Conservation (phyloP, 2,329 filamentous ascomycete species). For the Calonectria hawksworthii region DNA sequence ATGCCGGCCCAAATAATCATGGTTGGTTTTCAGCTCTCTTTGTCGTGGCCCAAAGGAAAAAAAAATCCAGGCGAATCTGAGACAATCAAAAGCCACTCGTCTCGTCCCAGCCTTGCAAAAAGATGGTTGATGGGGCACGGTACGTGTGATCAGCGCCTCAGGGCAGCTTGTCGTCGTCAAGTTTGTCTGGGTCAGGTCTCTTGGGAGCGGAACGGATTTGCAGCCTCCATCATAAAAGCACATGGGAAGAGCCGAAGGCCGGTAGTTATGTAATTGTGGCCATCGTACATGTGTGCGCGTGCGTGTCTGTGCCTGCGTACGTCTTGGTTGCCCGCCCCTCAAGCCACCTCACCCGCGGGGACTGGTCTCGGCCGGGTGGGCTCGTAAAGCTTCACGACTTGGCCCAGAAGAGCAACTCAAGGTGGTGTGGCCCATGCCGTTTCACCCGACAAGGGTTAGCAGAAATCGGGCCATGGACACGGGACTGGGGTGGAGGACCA, state of each 20-base stretch:
- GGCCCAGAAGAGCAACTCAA: constrained; percentile 7
- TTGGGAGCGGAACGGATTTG: constrained; percentile 5
- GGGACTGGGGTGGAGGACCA: neutral
- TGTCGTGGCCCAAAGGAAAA: neutral
- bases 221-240: constrained; percentile 10
- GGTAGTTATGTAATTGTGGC: constrained; percentile 21
- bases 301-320: constrained; percentile 5
- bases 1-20: constrained; percentile 15
- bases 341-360: constrained; percentile 22
- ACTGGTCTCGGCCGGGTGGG: constrained; percentile 2
- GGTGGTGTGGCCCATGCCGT: constrained; percentile 2
- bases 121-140: neutral
- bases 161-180: neutral
- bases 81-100: constrained; percentile 3
- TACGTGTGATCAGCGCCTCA: neutral
- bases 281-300: neutral
- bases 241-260: constrained; percentile 22
- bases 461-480: constrained; percentile 11
- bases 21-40: neutral
- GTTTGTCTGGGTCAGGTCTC: constrained; percentile 3
- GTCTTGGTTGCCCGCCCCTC: neutral
- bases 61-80: neutral
- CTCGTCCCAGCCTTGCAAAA: neutral
- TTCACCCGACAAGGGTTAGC: neutral
- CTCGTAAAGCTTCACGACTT: constrained; percentile 14